Base-by-base conservation (phyloP, 768 basidiomycete genomes). In the Austroboletus festivus region DNA sequence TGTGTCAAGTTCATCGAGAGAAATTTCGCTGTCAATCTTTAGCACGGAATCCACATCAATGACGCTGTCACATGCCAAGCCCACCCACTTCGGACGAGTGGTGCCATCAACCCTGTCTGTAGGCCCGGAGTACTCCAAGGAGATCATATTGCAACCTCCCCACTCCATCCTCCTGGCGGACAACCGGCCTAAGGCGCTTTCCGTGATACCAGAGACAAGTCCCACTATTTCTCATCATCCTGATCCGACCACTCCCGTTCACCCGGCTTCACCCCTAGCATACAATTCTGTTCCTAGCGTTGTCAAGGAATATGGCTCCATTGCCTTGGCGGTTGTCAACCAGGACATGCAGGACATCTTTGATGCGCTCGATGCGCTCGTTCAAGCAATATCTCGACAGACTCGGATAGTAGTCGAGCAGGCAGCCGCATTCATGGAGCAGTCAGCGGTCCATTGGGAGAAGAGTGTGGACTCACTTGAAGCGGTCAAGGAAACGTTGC, bases 301-400 rank as follows among this genome's bases (percentile, higher is more conserved):
- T 13, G 59, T 81, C 37, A 81, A 79, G 33, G 69, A 71, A 33
- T 76, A 71, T 38, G 68, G 74, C 44, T 74, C 74, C 39, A 71
- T 71, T 12, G 61, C 76, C 20, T 59, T 73, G 2, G 68, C 74
- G 7, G 67, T 67, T n/a, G 64, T 82, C 19, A 71, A 72, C 9
- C 72, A 68, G 44, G 83, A 85, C 48, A 62, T 83, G 43, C 70
- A 74, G 19, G 83, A 84, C 53, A 68, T 85, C 18, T 61, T 79
- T 28, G 77, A 78, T 21, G 81, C 80, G 4, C 70, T 86, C 24
- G 83, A 86, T 53, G 79, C 74, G 1, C 72, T 86, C 30, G 66
- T 76, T 50, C 68, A 64, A 26, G 75, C 74, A 37, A 75, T 85
- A 44, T 73, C 72, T 11, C 70, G 68, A 43, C 81, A 83, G 50